These are phyloP conservation scores for Uromyces viciae-fabae DNA, from an alignment of 1,284 basidiomycete genomes.

Conservation along the genomic window DNA sequence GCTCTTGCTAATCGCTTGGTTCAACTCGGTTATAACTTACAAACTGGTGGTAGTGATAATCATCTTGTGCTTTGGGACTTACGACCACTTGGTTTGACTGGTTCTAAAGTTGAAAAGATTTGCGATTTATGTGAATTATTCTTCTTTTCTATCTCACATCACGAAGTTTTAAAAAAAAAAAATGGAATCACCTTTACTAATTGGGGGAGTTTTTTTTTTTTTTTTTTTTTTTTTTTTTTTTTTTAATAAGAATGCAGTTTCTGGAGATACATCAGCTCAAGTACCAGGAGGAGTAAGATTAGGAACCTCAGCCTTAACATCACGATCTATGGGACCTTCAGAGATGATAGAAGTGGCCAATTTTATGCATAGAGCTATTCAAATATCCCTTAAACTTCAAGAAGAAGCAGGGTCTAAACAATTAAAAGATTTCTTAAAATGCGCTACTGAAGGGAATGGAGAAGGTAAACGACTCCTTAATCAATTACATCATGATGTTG, in stretches of 20 bases:
- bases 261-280: conserved; percentile 89
- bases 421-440: conserved; percentile 89
- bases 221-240: too few relatives aligned
- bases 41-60: conserved; percentile 95
- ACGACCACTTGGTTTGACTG: conserved; percentile 88
- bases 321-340: conserved; percentile 79
- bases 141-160: too few relatives aligned
- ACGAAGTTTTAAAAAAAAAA: not conserved
- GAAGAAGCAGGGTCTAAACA: conserved; percentile 92
- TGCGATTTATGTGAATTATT: conserved; percentile 87
- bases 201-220: too few relatives aligned
- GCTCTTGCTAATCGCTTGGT: conserved; percentile 71
- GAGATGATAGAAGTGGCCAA: conserved; percentile 80
- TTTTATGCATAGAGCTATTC: conserved; percentile 87
- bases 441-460: conserved; percentile 40
- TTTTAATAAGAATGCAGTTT: conserved; percentile 84
- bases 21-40: conserved; percentile 83
- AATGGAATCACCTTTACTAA: conserved; percentile 3
- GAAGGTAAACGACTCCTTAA: conserved; percentile 16
- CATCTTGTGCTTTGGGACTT: conserved; percentile 98
- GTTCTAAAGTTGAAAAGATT: conserved; percentile 97
- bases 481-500: conserved; percentile 27
- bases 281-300: conserved; percentile 96
- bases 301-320: conserved; percentile 89
- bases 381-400: conserved; percentile 79